Evolutionary conservation across 2,329 filamentous ascomycete species (phyloP).

Genomic region (Penicillium sp.): DNA sequence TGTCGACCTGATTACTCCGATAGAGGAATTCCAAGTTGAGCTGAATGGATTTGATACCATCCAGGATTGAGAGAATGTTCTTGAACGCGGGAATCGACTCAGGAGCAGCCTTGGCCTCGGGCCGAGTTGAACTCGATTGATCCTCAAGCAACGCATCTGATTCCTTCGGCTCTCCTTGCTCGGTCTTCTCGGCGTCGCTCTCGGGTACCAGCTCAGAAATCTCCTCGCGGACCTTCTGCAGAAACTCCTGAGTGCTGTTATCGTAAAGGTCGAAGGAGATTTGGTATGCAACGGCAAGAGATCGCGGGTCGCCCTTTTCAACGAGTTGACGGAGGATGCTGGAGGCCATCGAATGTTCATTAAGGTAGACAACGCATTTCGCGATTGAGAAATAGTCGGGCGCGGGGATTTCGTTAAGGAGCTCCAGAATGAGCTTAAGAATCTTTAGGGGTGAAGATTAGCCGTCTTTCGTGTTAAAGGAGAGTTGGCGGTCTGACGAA

Average conservation of each 20-base stretch:
- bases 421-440: conserved; percentile 81
- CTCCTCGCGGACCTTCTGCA: conserved; percentile 79
- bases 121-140: conserved; percentile 35
- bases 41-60: conserved; percentile 88
- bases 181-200: conserved; percentile 39
- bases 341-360: conserved; percentile 85
- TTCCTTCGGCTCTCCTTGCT: conserved; percentile 52
- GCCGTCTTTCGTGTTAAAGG: not conserved
- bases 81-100: conserved; percentile 53
- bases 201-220: conserved; percentile 56
- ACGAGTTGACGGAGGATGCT: conserved; percentile 78
- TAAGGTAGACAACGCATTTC: conserved; percentile 92
- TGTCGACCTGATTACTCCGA: conserved; percentile 88
- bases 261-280: conserved; percentile 98
- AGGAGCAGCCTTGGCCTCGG: conserved; percentile 38
- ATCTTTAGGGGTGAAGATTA: conserved; percentile 52
- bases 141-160: conserved; percentile 56
- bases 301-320: conserved; percentile 68
- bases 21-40: conserved; percentile 95
- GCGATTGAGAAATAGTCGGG: conserved; percentile 98
- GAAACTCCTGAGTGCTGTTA: conserved; percentile 95
- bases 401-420: conserved; percentile 86
- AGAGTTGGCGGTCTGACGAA: conserved; percentile 26
- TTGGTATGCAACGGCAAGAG: conserved; percentile 85
- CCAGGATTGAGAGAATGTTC: conserved; percentile 60